Evolutionary conservation across 495 filamentous ascomycete species (phyloP), one percentile per base, ranked within the genome.

Genomic region (Sordaria brevicollis): DNA sequence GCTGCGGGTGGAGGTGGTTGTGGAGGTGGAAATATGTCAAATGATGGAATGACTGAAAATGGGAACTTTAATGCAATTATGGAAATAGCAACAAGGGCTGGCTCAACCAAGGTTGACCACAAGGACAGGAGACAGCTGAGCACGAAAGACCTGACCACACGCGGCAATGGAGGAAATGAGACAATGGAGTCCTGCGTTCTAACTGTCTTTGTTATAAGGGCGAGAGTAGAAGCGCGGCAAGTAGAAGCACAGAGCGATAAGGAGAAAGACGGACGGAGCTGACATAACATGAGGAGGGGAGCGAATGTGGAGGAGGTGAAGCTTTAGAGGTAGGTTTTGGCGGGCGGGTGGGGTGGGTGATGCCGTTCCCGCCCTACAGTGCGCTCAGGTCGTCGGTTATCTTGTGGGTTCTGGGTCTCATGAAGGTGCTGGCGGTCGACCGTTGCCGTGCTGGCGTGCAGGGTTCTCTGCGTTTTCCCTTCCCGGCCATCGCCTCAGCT

Each of bases 271-370:
- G 65, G 49, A 62, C 38, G 41, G 35, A 31, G 68, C 36, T 43
- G 39, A 33, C 65, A 67, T 62, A 66, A 65, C 68, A 68, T 68
- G 68, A 70, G 67, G 72, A 69, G 70, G 72, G 74, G 69, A 73
- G 69, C 35, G 68, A 38, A 49, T 65, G 65, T 70, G 39, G 70
- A 35, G 67, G 43, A 71, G 70, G 70, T 75, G 75, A 75, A 76
- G 74, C 75, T 74, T 74, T 77, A 74, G n/a, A n/a, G n/a, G n/a
- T n/a, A n/a, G 71, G 76, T 75, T 74, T 79, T 62, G 49, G 49
- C 49, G 71, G 69, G 71, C 43, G 70, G 74, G 77, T 79, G 77
- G 77, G 77, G 77, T 76, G 76, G 49, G 25, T 62, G 49, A 62
- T 31, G 49, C 49, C 49, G 70, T 68, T 76, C 69, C 74, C 72